A percentile compares a stretch with the other conserved stretches of the same genome.
Evolutionary conservation across 495 filamentous ascomycete genomes (phyloP).

Genomic region (Penicillium longicatenatum): DNA sequence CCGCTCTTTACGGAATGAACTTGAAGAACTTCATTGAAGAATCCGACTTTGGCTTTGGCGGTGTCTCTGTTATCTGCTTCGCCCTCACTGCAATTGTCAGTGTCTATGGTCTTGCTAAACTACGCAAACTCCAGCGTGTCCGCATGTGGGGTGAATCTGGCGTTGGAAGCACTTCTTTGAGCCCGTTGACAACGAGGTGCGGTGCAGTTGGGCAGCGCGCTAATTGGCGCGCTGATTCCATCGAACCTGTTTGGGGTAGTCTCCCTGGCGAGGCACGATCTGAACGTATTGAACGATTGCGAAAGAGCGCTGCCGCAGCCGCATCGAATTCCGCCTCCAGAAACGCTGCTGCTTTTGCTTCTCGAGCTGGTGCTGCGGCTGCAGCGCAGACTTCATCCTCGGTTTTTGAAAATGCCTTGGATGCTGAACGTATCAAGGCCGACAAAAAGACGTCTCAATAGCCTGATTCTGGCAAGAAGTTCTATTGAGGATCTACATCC

Average conservation of each 20-base stretch:
- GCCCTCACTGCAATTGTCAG: constrained; percentile 75
- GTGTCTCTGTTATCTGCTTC: constrained; percentile 69
- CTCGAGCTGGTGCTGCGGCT: constrained; percentile 11
- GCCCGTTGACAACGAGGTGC: constrained; percentile 31
- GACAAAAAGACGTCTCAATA: not conserved
- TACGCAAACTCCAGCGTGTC: constrained; percentile 84
- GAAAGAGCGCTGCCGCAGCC: constrained; percentile 36
- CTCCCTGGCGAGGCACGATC: constrained; percentile 48
- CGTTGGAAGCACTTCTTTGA: constrained; percentile 36
- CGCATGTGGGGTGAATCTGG: constrained; percentile 74
- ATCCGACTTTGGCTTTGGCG: constrained; percentile 82
- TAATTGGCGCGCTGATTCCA: constrained; percentile 51
- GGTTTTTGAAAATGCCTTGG: constrained; percentile 10
- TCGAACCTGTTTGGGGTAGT: constrained; percentile 48
- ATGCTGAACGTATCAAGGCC: constrained; percentile 8
- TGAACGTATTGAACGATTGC: constrained; percentile 45
- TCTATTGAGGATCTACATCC: not conserved
- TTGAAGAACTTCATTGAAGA: constrained; percentile 98
- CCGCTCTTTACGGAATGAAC: constrained; percentile 99
- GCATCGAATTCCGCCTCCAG: constrained; percentile 17
- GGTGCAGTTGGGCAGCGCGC: constrained; percentile 28
- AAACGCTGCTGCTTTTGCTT: constrained; percentile 22
- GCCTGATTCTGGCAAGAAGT: constrained; percentile 1
- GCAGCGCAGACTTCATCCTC: constrained; percentile 20
- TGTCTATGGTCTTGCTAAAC: constrained; percentile 75